Base-by-base conservation (phyloP, 805 yeast genomes). In the Blastobotrys robertii region DNA sequence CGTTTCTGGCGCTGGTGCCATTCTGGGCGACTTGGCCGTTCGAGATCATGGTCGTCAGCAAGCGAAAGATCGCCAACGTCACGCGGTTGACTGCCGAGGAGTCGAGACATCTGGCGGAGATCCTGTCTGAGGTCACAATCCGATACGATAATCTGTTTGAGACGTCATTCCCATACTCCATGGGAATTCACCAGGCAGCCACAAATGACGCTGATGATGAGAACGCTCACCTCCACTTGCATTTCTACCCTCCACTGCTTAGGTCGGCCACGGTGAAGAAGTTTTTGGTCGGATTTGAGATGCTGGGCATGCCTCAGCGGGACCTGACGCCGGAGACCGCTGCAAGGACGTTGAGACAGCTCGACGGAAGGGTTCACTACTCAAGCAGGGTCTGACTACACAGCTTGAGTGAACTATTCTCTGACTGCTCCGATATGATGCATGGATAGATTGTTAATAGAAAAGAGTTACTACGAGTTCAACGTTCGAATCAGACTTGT, bases 11-110 rank as follows among this genome's bases (percentile, higher is more conserved):
- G 4, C 76, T 81, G 8, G 86, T 81, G 13, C 88, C 88, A 43
- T 81, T 76, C 57, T 81, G 90, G 90, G 88, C 87, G 4, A 68
- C 77, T 30, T 81, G 88, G 88, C 90, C 90, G 11, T 81, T 80
- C 57, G 87, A 81, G 61, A 76, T 84, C 4, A 62, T 81, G 63
- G 63, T 81, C 30, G 60, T 81, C 4, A 57, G 84, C n/a, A 76
- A 76, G 53, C 59, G 64, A 10, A 79, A 77, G 45, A 62, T 77
- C 41, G 60, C 70, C 16, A 72, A 77, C 9, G 57, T 79, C 10
- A 63, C 61, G 34, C 71, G 72, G 25, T 71, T 79, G 50, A 62
- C 60, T 25, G 66, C 62, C 4, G 58, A 62, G 45, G 75, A 81
- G 48, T 69, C 67, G 44, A 13, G 34, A 3, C 84, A 79, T 49